Percentiles rank a stretch among this genome's conserved stretches.
Evolutionary conservation across 768 basidiomycete genomes (phyloP).

Genomic region (Hygrophoropsis aurantiaca): DNA sequence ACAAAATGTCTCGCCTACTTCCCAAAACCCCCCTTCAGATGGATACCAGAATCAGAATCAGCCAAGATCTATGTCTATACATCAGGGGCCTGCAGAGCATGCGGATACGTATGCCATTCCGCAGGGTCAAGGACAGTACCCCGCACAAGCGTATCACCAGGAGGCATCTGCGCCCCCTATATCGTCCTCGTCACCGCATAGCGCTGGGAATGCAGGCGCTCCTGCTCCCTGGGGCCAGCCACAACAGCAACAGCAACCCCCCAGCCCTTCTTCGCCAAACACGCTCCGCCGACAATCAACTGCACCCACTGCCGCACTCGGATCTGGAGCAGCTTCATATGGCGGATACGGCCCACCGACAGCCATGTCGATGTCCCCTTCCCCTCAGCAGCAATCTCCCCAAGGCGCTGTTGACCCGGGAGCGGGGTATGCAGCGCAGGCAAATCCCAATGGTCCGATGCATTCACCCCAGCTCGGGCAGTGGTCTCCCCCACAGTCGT

Average conservation of each 20-base stretch:
- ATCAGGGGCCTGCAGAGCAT: too few species aligned
- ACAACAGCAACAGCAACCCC: not conserved
- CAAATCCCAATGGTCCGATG: not conserved
- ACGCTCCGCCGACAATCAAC: not conserved
- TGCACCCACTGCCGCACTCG: not conserved
- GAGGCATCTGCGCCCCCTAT: slow-evolving; percentile 6
- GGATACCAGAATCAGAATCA: slow-evolving; percentile 8
- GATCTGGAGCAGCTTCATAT: not conserved
- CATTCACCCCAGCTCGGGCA: not conserved
- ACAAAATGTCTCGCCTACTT: too few species aligned
- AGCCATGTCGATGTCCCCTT: too few species aligned
- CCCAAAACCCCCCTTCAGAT: too few species aligned
- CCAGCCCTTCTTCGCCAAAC: not conserved
- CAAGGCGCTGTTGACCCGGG: not conserved
- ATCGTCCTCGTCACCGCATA: not conserved
- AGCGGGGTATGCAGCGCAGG: not conserved
- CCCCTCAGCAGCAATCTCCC: not conserved
- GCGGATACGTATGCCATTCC: slow-evolving; percentile 10
- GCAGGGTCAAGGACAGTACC: slow-evolving; percentile 20
- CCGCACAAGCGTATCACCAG: slow-evolving; percentile 12
- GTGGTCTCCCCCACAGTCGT: not conserved
- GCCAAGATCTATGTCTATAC: too few species aligned
- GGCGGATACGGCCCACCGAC: not conserved
- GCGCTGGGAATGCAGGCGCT: not conserved
- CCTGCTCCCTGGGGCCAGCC: not conserved